Conservation (phyloP, 495 filamentous ascomycete genomes). For the Penicillium cinerascens region DNA sequence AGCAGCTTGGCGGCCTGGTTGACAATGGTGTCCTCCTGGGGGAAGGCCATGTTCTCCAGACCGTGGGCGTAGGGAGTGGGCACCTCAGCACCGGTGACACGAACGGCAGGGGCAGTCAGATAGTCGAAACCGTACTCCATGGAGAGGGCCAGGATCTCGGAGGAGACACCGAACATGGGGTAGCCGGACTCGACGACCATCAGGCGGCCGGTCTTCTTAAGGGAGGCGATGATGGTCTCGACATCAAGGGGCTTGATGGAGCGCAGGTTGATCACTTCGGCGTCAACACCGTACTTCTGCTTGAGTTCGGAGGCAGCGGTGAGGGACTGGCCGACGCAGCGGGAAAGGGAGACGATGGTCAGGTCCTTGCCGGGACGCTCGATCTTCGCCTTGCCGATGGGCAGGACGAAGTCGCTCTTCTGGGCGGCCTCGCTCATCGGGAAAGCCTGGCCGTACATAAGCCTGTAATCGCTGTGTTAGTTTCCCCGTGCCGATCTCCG, state of each 20-base stretch:
- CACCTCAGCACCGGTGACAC: slow-evolving; percentile 93
- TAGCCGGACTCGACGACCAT: slow-evolving; percentile 94
- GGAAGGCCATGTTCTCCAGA: slow-evolving; percentile 91
- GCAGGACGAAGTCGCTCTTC: slow-evolving; percentile 91
- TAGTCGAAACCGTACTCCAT: slow-evolving; percentile 99
- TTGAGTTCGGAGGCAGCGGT: slow-evolving; percentile 84
- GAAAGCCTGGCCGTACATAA: slow-evolving; percentile 90
- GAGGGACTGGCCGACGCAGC: slow-evolving; percentile 90
- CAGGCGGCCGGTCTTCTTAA: slow-evolving; percentile 95
- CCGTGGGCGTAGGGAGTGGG: slow-evolving; percentile 88
- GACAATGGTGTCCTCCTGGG: slow-evolving; percentile 77
- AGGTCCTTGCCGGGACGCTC: slow-evolving; percentile 94
- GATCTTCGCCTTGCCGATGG: slow-evolving; percentile 97
- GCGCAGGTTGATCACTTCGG: slow-evolving; percentile 96
- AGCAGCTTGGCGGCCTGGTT: slow-evolving; percentile 80
- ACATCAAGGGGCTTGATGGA: slow-evolving; percentile 96
- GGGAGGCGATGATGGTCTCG: slow-evolving; percentile 88
- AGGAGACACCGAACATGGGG: slow-evolving; percentile 86
- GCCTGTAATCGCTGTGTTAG: slow-evolving; percentile 40
- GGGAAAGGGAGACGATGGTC: slow-evolving; percentile 90
- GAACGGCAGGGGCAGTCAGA: slow-evolving; percentile 85
- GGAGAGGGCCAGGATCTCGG: slow-evolving; percentile 87
- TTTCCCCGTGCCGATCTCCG: neutral
- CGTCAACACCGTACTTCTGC: slow-evolving; percentile 93
- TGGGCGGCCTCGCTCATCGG: slow-evolving; percentile 95